phyloP scores from a whole-genome alignment of 108 stramenopile genomes.

The Conticribra weissflogii region DNA sequence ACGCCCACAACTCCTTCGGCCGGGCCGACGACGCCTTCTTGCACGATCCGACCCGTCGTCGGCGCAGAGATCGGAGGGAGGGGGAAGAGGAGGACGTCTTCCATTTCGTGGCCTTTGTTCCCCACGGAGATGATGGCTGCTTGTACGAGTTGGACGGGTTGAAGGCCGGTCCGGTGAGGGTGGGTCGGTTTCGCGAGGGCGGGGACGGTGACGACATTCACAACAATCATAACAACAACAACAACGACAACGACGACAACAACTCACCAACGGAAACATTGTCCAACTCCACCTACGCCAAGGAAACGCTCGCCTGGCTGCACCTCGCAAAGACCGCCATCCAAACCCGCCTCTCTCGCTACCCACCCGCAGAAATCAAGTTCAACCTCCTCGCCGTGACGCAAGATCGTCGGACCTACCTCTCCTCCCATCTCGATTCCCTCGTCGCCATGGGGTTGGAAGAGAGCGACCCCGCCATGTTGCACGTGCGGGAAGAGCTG shows the following conservation, averaged over 20 bases:
- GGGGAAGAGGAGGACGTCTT: conserved; percentile 88
- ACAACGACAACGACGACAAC: conserved; percentile 15
- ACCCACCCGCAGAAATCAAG: conserved; percentile 77
- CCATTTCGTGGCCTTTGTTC: conserved; percentile 96
- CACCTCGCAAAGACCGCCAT: conserved; percentile 78
- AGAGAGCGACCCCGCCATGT: conserved; percentile 35
- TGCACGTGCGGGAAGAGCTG: conserved; percentile 47
- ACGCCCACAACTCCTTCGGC: conserved; percentile 92
- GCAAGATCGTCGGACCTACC: conserved; percentile 63
- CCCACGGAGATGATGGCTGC: conserved; percentile 50
- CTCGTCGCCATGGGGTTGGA: conserved; percentile 28
- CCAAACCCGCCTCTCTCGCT: conserved; percentile 68
- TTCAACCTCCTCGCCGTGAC: conserved; percentile 95
- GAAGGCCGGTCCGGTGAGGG: conserved; percentile 83
- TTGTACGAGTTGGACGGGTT: conserved; percentile 97
- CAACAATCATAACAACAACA: conserved; percentile 17
- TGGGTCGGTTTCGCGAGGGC: no score
- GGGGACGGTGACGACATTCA: no score
- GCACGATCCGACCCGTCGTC: conserved; percentile 61
- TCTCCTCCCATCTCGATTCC: conserved; percentile 53
- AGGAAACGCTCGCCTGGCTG: conserved; percentile 54
- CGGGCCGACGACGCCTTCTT: conserved; percentile 86
- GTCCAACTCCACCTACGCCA: no score
- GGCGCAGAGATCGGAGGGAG: conserved; percentile 36
- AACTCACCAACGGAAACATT: no score